Evolutionary conservation across 192 early-diverging fungal genomes (phyloP).

Genomic region (Linnemannia schmuckeri): DNA sequence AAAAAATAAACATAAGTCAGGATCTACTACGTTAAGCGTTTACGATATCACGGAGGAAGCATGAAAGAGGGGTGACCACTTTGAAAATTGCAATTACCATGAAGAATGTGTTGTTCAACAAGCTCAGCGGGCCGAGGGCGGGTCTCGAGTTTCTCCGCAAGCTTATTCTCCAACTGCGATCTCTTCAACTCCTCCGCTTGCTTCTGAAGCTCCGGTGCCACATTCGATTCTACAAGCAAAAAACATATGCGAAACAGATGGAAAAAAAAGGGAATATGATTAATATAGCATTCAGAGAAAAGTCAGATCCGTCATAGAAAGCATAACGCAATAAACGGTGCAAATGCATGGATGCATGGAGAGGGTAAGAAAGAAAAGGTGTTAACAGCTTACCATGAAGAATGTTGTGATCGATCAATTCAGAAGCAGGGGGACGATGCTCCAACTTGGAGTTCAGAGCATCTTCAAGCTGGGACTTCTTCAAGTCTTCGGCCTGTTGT

Average conservation of each 20-base stretch:
- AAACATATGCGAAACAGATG: not conserved
- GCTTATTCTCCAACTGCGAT: constrained; percentile 45
- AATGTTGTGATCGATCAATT: constrained; percentile 67
- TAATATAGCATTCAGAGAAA: not conserved
- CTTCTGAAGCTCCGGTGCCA: constrained; percentile 62
- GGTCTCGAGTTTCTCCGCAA: constrained; percentile 56
- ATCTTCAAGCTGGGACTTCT: constrained; percentile 63
- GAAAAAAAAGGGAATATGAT: not conserved
- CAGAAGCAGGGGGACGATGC: constrained; percentile 59
- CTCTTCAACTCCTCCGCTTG: constrained; percentile 57
- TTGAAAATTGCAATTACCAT: not conserved
- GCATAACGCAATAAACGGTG: not conserved
- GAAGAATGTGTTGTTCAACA: constrained; percentile 28
- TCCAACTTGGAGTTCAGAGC: constrained; percentile 68
- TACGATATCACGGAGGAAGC: too few species aligned
- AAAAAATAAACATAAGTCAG: not conserved
- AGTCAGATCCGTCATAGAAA: too few species aligned
- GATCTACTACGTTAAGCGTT: too few species aligned
- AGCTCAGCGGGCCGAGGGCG: constrained; percentile 51
- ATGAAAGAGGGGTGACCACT: not conserved
- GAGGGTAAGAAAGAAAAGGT: too few species aligned
- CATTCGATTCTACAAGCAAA: constrained; percentile 38
- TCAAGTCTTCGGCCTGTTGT: constrained; percentile 59
- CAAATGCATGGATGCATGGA: too few species aligned
- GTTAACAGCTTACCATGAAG: constrained; percentile 49